A percentile compares a stretch with the other conserved stretches of the same genome.
Conservation (phyloP, 148 eudicot species). For the Rhododendron williamsianum region DNA sequence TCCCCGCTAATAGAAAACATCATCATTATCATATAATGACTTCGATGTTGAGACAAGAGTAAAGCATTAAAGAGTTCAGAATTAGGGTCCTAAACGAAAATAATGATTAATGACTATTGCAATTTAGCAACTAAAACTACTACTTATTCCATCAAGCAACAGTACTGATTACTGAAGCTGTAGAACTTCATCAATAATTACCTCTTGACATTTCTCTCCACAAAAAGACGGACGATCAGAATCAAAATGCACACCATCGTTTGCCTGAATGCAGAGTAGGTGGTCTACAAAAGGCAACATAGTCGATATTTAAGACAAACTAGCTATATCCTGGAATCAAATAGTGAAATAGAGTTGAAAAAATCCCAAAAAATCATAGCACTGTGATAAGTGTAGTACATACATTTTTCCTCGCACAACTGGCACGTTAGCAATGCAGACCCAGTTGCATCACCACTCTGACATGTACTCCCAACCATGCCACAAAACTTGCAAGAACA, state of each 20-base stretch:
- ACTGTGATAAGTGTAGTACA: background rate
- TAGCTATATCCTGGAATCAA: conserved; percentile 4
- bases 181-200: conserved; percentile 13
- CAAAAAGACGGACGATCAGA: conserved; percentile 43
- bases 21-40: background rate
- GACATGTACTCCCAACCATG: conserved; percentile 27
- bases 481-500: conserved; percentile 93
- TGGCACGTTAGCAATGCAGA: conserved; percentile 50
- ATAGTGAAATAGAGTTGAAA: conserved; percentile 7
- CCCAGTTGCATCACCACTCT: conserved; percentile 19
- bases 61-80: background rate
- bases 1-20: background rate
- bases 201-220: conserved; percentile 73
- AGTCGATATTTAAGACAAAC: conserved; percentile 10
- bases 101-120: conserved; percentile 6
- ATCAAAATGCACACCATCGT: conserved; percentile 21
- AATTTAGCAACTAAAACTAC: background rate
- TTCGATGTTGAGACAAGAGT: background rate
- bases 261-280: conserved; percentile 35
- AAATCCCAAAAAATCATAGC: background rate
- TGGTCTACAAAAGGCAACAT: conserved; percentile 53
- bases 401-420: conserved; percentile 89
- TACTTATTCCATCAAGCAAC: background rate
- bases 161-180: background rate
- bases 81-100: background rate